A percentile compares a stretch with the other conserved stretches of the same genome.
Conservation (phyloP, 805 yeast genomes). For the Myxozyma nipponensis region DNA sequence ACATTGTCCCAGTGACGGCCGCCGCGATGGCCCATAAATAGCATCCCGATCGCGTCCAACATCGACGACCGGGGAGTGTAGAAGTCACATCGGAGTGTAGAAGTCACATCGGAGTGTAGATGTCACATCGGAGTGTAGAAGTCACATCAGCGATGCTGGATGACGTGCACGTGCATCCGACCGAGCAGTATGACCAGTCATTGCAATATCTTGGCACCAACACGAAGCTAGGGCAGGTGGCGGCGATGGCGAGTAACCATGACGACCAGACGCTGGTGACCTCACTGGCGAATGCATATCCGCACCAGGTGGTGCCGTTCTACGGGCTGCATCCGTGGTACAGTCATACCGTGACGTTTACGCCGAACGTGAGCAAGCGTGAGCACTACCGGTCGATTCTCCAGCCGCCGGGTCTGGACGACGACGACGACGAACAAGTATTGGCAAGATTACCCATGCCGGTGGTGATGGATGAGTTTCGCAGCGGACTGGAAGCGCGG, state of each 20-base stretch:
- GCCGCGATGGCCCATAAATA: no score
- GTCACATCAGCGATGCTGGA: no score
- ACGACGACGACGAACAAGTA: slow-evolving; percentile 29
- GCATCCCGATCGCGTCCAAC: no score
- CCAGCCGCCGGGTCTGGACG: slow-evolving; percentile 37
- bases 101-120: no score
- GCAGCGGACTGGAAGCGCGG: slow-evolving; percentile 37
- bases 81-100: no score
- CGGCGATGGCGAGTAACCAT: slow-evolving; percentile 39
- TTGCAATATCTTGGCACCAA: slow-evolving; percentile 26
- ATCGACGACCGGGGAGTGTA: no score
- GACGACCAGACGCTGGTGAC: slow-evolving; percentile 38
- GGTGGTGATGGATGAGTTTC: slow-evolving; percentile 39
- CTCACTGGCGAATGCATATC: slow-evolving; percentile 29
- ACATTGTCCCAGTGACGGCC: no score
- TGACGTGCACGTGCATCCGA: slow-evolving; percentile 44
- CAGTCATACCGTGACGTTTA: slow-evolving; percentile 51
- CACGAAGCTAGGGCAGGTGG: slow-evolving; percentile 2
- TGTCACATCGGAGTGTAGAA: no score
- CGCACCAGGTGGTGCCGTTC: slow-evolving; percentile 37
- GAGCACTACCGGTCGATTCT: slow-evolving; percentile 59
- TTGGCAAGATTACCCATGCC: slow-evolving; percentile 61
- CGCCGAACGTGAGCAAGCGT: slow-evolving; percentile 36
- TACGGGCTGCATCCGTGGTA: slow-evolving; percentile 80
- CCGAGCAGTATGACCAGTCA: slow-evolving; percentile 30